Conservation (phyloP, 2,329 filamentous ascomycete species). For the Claviceps purpurea region DNA sequence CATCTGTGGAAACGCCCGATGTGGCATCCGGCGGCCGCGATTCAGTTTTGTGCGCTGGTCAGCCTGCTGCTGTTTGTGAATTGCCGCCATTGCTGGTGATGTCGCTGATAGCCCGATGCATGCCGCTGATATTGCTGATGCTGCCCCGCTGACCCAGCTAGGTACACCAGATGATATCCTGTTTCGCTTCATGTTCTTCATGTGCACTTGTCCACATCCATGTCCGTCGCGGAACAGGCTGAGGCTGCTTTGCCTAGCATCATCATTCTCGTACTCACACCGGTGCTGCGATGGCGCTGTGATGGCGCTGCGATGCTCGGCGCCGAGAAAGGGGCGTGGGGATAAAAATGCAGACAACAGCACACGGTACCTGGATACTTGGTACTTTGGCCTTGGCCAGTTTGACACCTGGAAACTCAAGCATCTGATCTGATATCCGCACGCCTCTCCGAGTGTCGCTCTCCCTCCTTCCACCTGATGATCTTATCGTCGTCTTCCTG, state of each 20-base stretch:
- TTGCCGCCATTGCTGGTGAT: background rate
- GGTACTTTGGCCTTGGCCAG: background rate
- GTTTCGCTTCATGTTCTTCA: no score
- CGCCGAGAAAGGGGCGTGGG: background rate
- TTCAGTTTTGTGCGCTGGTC: background rate
- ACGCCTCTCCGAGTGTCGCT: background rate
- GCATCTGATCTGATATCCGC: background rate
- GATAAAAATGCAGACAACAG: background rate
- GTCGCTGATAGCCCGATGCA: background rate
- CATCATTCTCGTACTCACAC: no score
- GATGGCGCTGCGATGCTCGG: background rate
- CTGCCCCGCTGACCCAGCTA: background rate
- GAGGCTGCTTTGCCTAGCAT: no score
- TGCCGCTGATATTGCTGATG: background rate
- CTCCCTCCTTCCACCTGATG: background rate
- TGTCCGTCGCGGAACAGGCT: no score
- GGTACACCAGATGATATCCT: background rate
- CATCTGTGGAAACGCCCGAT: background rate
- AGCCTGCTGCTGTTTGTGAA: background rate
- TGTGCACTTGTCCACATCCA: no score
- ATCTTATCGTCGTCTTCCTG: background rate
- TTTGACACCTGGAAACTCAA: background rate
- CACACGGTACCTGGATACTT: background rate
- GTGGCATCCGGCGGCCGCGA: background rate
- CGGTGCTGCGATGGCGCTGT: background rate